A percentile compares a stretch with the other conserved stretches of the same genome.
Conservation (phyloP, 441 rosid genomes). For the Geranium incanum region DNA sequence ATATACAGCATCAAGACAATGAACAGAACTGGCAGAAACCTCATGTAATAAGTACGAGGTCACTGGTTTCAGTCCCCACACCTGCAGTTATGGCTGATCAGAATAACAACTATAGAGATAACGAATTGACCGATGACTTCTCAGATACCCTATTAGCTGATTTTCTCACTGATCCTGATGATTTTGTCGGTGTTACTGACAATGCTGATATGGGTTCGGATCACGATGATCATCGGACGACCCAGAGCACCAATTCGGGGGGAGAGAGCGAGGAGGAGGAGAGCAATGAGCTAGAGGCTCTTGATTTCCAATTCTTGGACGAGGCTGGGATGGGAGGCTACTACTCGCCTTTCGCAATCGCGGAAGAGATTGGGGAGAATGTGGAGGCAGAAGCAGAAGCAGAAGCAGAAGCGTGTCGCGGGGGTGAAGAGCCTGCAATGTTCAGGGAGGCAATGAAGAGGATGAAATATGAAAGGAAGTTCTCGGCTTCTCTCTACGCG, state of each 20-base stretch:
- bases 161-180: slow-evolving; percentile 40
- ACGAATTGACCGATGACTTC: slow-evolving; percentile 19
- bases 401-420: not conserved
- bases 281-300: slow-evolving; percentile 12
- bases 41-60: too few species aligned
- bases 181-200: slow-evolving; percentile 10
- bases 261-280: slow-evolving; percentile 26
- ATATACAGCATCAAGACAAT: too few species aligned
- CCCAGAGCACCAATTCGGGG: not conserved
- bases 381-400: slow-evolving; percentile 28
- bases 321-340: slow-evolving; percentile 26
- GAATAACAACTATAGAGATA: too few species aligned
- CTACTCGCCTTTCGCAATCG: slow-evolving; percentile 54
- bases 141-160: slow-evolving; percentile 31
- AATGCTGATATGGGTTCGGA: not conserved
- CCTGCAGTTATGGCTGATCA: too few species aligned
- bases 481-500: slow-evolving; percentile 58
- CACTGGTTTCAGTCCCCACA: too few species aligned
- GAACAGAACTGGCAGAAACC: not conserved
- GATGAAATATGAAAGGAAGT: slow-evolving; percentile 50
- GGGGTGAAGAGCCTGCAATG: slow-evolving; percentile 35
- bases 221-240: slow-evolving; percentile 11
- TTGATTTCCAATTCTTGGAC: slow-evolving; percentile 45
- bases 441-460: slow-evolving; percentile 43
- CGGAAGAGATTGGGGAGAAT: slow-evolving; percentile 38